Evolutionary conservation across 2,329 filamentous ascomycete genomes (phyloP).

Genomic region (Anisogramma anomala): DNA sequence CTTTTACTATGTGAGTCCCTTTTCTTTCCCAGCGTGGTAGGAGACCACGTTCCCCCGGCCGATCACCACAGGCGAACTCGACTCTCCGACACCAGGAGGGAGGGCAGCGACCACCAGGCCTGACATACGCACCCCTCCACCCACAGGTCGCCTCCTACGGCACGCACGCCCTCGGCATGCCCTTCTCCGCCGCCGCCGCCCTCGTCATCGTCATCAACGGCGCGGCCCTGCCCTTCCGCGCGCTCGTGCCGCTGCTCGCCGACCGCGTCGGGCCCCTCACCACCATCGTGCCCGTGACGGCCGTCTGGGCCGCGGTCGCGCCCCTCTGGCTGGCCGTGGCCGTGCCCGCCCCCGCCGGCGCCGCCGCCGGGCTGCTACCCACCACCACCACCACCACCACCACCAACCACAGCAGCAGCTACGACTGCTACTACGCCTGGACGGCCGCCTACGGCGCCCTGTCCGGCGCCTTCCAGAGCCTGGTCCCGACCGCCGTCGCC

Average conservation of each 20-base stretch:
- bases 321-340: conserved; percentile 25
- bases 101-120: no score
- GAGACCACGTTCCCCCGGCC: no score
- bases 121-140: no score
- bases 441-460: conserved; percentile 23
- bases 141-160: conserved; percentile 22
- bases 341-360: no score
- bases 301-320: conserved; percentile 21
- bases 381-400: no score
- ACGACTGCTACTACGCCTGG: conserved; percentile 25
- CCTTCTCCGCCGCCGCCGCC: conserved; percentile 24
- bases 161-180: conserved; percentile 23
- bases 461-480: conserved; percentile 23
- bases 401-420: no score
- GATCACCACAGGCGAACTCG: no score
- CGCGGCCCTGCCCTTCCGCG: conserved; percentile 23
- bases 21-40: neutral
- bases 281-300: conserved; percentile 20
- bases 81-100: no score
- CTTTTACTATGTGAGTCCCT: conserved; percentile 28
- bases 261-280: conserved; percentile 25
- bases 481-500: conserved; percentile 22
- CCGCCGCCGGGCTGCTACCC: no score
- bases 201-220: conserved; percentile 28
- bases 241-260: conserved; percentile 23